Evolutionary conservation across 345 rosid species (phyloP).

Genomic region (Eucalyptus tenuipes): DNA sequence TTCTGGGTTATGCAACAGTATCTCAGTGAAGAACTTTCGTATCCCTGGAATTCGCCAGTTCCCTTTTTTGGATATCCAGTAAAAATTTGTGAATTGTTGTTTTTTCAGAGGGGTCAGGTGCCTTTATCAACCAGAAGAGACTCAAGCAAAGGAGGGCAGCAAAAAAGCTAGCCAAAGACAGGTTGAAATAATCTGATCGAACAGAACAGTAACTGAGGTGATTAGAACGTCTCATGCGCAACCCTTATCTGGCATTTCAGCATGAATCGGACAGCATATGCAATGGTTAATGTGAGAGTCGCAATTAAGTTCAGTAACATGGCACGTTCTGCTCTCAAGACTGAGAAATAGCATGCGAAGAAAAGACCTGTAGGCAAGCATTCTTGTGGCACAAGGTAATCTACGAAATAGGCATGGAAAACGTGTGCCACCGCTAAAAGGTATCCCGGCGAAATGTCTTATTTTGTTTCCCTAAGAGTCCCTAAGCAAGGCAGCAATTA

Average conservation of each 20-base stretch:
- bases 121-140: conserved; percentile 16
- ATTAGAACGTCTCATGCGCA: neutral
- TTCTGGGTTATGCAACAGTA: neutral
- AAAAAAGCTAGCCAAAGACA: conserved; percentile 35
- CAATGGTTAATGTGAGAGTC: neutral
- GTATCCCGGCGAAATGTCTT: neutral
- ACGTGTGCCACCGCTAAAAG: neutral
- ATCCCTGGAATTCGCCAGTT: neutral
- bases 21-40: neutral
- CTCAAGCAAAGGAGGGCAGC: conserved; percentile 44
- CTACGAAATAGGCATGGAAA: neutral
- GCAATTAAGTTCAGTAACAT: neutral
- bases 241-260: neutral
- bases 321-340: neutral
- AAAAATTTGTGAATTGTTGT: neutral
- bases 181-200: neutral
- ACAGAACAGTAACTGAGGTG: neutral
- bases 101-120: conserved; percentile 3
- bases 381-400: neutral
- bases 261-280: neutral
- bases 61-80: neutral
- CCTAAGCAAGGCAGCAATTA: neutral
- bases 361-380: neutral
- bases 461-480: neutral
- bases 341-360: neutral